Evolutionary conservation across 1,284 basidiomycete genomes (phyloP).

Genomic region (Hypsizygus ulmarius): DNA sequence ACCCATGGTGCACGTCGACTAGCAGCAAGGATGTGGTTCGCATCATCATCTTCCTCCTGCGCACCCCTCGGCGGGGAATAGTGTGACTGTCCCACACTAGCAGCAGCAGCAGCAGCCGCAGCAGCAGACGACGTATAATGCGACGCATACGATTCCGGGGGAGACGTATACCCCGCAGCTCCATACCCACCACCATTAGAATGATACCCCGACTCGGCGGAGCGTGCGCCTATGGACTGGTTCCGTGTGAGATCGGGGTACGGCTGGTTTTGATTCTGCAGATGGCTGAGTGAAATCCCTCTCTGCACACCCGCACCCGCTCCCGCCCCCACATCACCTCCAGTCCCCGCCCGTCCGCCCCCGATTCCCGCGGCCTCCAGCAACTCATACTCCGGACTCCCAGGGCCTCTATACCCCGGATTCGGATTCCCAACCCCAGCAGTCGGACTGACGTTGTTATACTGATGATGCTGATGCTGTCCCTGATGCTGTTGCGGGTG

Average conservation of each 20-base stretch:
- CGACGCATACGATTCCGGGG: too few species aligned
- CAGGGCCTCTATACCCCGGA: constrained; percentile 8
- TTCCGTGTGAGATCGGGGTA: constrained; percentile 6
- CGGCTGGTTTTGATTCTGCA: background rate
- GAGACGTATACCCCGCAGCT: too few species aligned
- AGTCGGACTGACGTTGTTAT: constrained; percentile 1
- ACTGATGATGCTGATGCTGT: background rate
- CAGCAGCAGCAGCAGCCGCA: too few species aligned
- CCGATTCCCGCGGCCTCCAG: constrained; percentile 25
- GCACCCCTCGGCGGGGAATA: too few species aligned
- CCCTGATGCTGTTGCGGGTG: constrained; percentile 9
- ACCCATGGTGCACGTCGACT: constrained; percentile 8
- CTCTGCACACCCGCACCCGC: constrained; percentile 14
- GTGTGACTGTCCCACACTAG: too few species aligned
- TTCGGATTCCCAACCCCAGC: background rate
- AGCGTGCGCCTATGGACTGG: constrained; percentile 1
- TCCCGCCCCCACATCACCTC: constrained; percentile 14
- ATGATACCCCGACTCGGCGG: constrained; percentile 5
- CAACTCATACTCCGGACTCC: constrained; percentile 27
- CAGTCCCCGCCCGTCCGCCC: constrained; percentile 14
- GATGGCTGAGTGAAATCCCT: constrained; percentile 17
- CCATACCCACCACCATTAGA: background rate
- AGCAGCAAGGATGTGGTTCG: too few species aligned
- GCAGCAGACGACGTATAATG: too few species aligned
- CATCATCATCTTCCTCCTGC: too few species aligned